phyloP scores from a whole-genome alignment of 257 asterid species.

The Rhazya stricta region DNA sequence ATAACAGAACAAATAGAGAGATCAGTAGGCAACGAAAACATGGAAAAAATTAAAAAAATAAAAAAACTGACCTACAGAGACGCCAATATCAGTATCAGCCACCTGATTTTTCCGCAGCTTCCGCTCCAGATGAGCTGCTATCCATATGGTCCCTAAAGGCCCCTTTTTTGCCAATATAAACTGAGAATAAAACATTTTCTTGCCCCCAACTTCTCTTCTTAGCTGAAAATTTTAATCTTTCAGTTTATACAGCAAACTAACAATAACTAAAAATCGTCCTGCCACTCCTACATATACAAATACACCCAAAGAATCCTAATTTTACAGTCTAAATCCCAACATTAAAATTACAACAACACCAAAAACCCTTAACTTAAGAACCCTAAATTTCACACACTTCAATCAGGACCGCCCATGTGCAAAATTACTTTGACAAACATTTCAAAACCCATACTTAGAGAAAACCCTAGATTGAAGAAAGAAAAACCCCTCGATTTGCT shows the following conservation, averaged over 20 bases:
- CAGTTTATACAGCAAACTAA: background rate
- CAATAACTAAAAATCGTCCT: background rate
- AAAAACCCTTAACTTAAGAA: background rate
- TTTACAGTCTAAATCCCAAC: constrained; percentile 3
- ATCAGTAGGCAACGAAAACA: background rate
- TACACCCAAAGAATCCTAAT: background rate
- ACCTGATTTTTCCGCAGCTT: constrained; percentile 97
- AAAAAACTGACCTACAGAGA: constrained; percentile 71
- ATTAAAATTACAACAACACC: background rate
- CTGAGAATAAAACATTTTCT: constrained; percentile 86
- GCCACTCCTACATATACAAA: background rate
- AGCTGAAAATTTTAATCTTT: background rate
- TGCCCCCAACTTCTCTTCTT: constrained; percentile 5
- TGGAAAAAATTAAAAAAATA: background rate
- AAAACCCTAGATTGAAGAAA: constrained; percentile 15
- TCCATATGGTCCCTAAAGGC: constrained; percentile 96
- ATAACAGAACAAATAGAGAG: background rate
- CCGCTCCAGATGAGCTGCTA: constrained; percentile 96
- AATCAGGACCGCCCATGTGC: constrained; percentile 18
- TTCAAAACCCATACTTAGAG: constrained; percentile 14
- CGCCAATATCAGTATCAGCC: constrained; percentile 98
- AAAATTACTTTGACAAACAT: constrained; percentile 13
- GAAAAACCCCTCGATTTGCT: constrained; percentile 9
- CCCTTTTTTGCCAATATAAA: constrained; percentile 98
- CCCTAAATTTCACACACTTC: constrained; percentile 10